These are phyloP conservation scores for Neckera pumila DNA, from an alignment of 225 moss, liverwort and hornwort genomes.

Conservation along the genomic window DNA sequence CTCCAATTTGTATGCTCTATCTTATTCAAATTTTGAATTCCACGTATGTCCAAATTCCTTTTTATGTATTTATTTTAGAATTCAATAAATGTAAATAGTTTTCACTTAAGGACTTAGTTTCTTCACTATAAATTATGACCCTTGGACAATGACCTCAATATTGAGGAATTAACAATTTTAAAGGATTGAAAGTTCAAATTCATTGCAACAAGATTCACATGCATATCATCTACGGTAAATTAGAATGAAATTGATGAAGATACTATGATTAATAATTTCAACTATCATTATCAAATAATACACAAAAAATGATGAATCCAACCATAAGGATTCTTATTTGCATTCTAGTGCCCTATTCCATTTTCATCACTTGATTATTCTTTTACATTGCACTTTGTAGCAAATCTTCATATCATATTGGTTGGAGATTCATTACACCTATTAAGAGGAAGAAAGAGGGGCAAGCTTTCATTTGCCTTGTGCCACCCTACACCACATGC, in stretches of 20 bases:
- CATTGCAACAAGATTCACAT: background rate
- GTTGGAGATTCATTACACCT: background rate
- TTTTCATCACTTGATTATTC: background rate
- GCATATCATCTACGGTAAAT: background rate
- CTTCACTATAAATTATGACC: background rate
- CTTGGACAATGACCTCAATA: background rate
- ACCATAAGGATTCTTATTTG: background rate
- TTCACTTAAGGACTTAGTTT: background rate
- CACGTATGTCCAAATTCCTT: background rate
- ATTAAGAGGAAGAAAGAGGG: background rate
- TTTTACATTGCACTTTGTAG: accelerated
- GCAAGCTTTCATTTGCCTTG: background rate
- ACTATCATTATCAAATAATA: background rate
- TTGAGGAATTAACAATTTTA: background rate
- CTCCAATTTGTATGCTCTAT: background rate
- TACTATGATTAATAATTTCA: background rate
- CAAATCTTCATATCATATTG: background rate
- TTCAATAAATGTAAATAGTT: background rate
- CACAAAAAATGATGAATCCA: background rate
- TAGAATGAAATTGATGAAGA: background rate
- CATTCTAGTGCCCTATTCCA: accelerated
- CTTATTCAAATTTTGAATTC: background rate
- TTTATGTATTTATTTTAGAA: background rate
- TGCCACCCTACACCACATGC: accelerated
- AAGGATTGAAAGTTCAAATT: background rate